Percentiles rank a stretch among this genome's conserved stretches.
Conservation (phyloP, 2,329 filamentous ascomycete genomes). For the Trichoderma semiorbis region DNA sequence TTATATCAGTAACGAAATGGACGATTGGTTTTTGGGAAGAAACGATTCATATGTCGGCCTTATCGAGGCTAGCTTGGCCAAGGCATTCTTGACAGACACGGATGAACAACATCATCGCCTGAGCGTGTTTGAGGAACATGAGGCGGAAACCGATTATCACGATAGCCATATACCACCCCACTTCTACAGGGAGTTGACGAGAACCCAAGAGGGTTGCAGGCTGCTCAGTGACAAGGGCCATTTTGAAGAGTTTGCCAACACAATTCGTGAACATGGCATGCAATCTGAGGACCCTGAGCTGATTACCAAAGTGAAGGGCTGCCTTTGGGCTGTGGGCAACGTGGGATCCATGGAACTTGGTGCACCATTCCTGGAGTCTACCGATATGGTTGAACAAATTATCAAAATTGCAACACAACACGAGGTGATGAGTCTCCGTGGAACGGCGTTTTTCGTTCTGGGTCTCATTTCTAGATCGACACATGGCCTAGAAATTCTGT, state of each 20-base stretch:
- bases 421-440: slow-evolving; percentile 86
- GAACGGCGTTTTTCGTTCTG: slow-evolving; percentile 94
- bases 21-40: slow-evolving; percentile 96
- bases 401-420: slow-evolving; percentile 84
- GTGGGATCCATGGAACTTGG: slow-evolving; percentile 98
- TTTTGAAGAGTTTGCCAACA: slow-evolving; percentile 88
- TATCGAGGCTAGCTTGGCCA: slow-evolving; percentile 91
- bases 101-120: slow-evolving; percentile 56
- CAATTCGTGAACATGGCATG: slow-evolving; percentile 82
- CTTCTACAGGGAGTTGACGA: slow-evolving; percentile 92
- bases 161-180: slow-evolving; percentile 83
- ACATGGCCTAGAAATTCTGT: slow-evolving; percentile 87
- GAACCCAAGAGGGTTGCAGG: slow-evolving; percentile 88
- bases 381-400: slow-evolving; percentile 82
- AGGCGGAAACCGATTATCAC: slow-evolving; percentile 53
- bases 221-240: slow-evolving; percentile 90
- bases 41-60: slow-evolving; percentile 95
- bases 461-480: slow-evolving; percentile 88
- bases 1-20: slow-evolving; percentile 99
- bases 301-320: slow-evolving; percentile 92
- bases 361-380: slow-evolving; percentile 86
- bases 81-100: slow-evolving; percentile 69
- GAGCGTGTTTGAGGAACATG: slow-evolving; percentile 57
- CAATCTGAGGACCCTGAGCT: slow-evolving; percentile 80
- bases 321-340: slow-evolving; percentile 95